Evolutionary conservation across 805 yeast species (phyloP), one percentile per base, ranked within the genome.

Genomic region (Wickerhamomyces silvicola): DNA sequence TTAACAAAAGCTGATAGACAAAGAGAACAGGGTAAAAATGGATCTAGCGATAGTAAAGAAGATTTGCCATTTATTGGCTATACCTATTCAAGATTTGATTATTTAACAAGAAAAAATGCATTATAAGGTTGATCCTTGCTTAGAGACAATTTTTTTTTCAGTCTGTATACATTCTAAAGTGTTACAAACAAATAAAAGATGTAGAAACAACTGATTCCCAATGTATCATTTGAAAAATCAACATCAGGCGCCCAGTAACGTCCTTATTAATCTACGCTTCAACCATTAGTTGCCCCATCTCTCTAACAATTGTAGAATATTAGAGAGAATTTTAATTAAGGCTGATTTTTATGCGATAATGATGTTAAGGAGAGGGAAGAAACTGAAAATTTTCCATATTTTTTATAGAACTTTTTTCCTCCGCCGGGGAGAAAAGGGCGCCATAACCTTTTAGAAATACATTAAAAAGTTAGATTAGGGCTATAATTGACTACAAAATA

Each of bases 61-160:
- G 97, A 92, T 46, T 64, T 92, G 55, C 98, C 98, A 26, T 92
- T 92, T 54, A 92, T 92, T 52, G 98, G 98, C 3, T 92, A 92
- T 64, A 92, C 98, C 0, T 92, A 84, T 57, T 84, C 95, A 25
- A 72, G 97, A 51, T 92, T 92, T 55, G 97, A 88, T 57, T 87
- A 88, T 54, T 67, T 88, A 39, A 88, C 97, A 4, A 64, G 84
- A 45, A 79, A 81, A 52, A 81, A 81, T 38, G 69, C 68, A 10
- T 35, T 63, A 28, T 62, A 39, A 39, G n/a, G n/a, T n/a, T n/a
- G n/a, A n/a, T n/a, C n/a, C n/a, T n/a, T n/a, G n/a, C n/a, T n/a
- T n/a, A n/a, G n/a, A n/a, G n/a, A n/a, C n/a, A n/a, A n/a, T n/a
- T n/a, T n/a, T n/a, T n/a, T n/a, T n/a, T n/a, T n/a, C n/a, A n/a